Conservation (phyloP, 495 filamentous ascomycete species). For the Apiosordaria backusii region DNA sequence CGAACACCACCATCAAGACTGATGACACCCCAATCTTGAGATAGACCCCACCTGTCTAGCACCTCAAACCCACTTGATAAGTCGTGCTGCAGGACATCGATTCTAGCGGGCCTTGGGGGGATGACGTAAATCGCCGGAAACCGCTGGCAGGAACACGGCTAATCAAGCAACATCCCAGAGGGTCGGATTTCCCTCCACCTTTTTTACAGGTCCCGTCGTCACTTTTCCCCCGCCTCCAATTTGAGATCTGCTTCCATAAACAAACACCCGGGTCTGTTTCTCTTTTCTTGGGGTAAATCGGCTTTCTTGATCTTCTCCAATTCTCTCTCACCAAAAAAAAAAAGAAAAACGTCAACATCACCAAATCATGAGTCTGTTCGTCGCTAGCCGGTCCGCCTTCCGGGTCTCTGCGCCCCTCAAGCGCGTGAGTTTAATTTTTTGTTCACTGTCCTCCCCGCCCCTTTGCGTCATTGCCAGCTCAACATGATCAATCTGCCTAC, state of each 20-base stretch:
- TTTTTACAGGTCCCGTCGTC: constrained; percentile 3
- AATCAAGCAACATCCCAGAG: neutral
- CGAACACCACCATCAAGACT: neutral
- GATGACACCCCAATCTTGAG: neutral
- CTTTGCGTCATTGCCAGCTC: neutral
- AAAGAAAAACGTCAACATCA: neutral
- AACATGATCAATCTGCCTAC: neutral
- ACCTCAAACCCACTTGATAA: neutral
- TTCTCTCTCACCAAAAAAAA: neutral
- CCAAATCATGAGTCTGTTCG: constrained; percentile 34
- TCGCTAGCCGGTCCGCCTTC: constrained; percentile 33
- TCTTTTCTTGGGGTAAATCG: neutral
- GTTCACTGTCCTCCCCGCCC: neutral
- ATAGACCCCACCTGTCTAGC: neutral
- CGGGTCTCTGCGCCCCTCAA: constrained; percentile 31
- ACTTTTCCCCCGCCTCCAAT: neutral
- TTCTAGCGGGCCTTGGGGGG: neutral
- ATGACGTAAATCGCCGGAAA: neutral
- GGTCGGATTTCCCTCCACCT: neutral
- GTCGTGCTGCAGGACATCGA: neutral
- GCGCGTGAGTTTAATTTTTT: constrained; percentile 26
- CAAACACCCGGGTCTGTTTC: neutral
- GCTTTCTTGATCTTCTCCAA: neutral
- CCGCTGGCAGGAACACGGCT: neutral
- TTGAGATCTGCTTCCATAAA: neutral